phyloP scores from a whole-genome alignment of 2,329 filamentous ascomycete species.

The Pyrenochaeta sp. region DNA sequence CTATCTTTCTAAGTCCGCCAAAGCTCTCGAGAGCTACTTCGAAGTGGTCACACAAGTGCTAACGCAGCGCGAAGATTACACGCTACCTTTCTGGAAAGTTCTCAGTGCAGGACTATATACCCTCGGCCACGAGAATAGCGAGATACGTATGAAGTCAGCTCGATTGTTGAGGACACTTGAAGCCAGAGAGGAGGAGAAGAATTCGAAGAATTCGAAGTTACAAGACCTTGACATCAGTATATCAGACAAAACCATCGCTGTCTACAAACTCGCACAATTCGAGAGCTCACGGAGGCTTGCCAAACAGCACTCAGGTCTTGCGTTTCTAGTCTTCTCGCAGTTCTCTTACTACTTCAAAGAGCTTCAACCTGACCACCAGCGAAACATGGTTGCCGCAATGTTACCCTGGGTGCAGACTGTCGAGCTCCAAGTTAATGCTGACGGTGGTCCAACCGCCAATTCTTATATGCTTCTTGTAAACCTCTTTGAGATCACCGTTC shows the following conservation, averaged over 20 bases:
- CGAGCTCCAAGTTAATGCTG: constrained; percentile 89
- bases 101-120: constrained; percentile 89
- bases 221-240: constrained; percentile 99
- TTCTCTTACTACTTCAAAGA: constrained; percentile 94
- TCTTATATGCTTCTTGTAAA: constrained; percentile 97
- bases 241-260: constrained; percentile 96
- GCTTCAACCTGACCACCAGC: constrained; percentile 80
- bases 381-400: constrained; percentile 93
- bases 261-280: constrained; percentile 97
- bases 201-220: constrained; percentile 79
- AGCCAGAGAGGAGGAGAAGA: constrained; percentile 69
- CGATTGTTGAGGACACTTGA: constrained; percentile 82
- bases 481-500: constrained; percentile 94
- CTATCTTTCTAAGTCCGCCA: constrained; percentile 81
- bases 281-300: constrained; percentile 92
- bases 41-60: constrained; percentile 89
- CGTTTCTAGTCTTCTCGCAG: constrained; percentile 94
- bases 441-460: constrained; percentile 85
- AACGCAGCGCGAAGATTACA: constrained; percentile 81
- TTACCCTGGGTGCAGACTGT: constrained; percentile 96
- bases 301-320: constrained; percentile 85
- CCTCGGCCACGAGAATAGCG: constrained; percentile 88
- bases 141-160: constrained; percentile 87
- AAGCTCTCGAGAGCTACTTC: constrained; percentile 94
- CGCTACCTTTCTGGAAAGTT: constrained; percentile 88